Evolutionary conservation across 148 eudicot species (phyloP), one percentile per base, ranked within the genome.

Genomic region (Dysphania ambrosioides): DNA sequence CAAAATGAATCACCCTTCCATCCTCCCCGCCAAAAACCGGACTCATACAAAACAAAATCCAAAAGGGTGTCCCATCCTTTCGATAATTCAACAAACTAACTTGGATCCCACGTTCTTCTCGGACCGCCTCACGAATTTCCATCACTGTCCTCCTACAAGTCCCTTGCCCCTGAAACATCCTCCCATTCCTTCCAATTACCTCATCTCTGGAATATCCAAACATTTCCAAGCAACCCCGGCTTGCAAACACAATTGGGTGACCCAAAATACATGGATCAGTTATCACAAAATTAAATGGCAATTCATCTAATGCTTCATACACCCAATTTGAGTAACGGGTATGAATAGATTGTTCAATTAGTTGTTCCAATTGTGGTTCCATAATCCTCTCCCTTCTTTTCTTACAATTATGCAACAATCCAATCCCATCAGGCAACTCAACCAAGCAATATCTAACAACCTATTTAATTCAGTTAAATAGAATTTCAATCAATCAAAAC

Each of bases 241-340:
- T 91, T 36, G 87, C 98, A 75, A 88, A 94, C 32, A 94, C 97
- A 80, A 94, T 91, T 1, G 98, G 97, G 85, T 93, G 95, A 26
- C 93, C 95, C 5, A 80, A 82, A 12, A 93, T 83, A 32, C 82
- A 84, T 75, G 98, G 98, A 83, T 93, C 98, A 62, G 95, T 91
- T 69, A 91, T 89, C 10, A 87, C 86, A 70, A 93, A 91, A 67
- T 88, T 82, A 29, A 85, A 86, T 21, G 87, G 80, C 83, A 93
- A 82, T 75, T 89, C 95, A 77, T 88, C 87, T 64, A 93, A 89
- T 7, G 83, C 91, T 80, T 93, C 98, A 13, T 75, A 79, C 42
- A 86, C 95, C 89, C 88, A 88, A 62, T 53, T n/a, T 0, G 95
- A 86, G 84, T 89, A 91, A 62, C 82, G 84, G 70, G 71, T 66